Evolutionary conservation across 352 stramenopile genomes (phyloP).

Genomic region (Peronospora belbahrii): DNA sequence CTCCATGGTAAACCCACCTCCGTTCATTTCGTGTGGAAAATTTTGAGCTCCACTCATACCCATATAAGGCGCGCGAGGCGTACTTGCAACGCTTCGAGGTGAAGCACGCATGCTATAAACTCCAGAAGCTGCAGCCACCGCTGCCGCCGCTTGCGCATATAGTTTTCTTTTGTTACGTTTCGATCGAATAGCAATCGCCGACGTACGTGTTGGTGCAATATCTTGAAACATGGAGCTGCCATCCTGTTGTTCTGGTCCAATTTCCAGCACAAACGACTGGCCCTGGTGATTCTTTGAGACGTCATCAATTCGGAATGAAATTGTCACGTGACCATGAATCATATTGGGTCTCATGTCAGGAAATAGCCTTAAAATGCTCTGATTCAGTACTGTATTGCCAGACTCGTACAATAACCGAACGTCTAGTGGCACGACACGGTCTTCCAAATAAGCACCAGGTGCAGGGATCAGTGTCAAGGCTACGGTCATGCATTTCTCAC

Average conservation of each 20-base stretch:
- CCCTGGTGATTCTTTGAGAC: constrained; percentile 97
- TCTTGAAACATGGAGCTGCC: constrained; percentile 82
- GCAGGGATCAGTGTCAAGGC: constrained; percentile 72
- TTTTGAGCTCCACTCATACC: constrained; percentile 15
- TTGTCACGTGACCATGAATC: constrained; percentile 63
- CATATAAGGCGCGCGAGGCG: constrained; percentile 27
- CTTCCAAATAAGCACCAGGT: constrained; percentile 52
- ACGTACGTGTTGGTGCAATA: constrained; percentile 82
- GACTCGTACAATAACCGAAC: constrained; percentile 81
- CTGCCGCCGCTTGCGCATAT: constrained; percentile 20
- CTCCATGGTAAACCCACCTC: constrained; percentile 13
- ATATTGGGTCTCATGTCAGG: constrained; percentile 85
- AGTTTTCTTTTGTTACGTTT: constrained; percentile 92
- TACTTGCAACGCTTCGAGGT: constrained; percentile 31
- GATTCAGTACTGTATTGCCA: constrained; percentile 77
- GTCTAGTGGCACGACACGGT: constrained; percentile 68
- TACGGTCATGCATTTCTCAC: constrained; percentile 93
- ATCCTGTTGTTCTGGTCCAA: constrained; percentile 83
- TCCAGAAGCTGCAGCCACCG: constrained; percentile 4
- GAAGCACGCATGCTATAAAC: constrained; percentile 27
- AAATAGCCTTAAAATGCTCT: constrained; percentile 87
- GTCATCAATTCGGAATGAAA: constrained; percentile 94
- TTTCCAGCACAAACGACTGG: constrained; percentile 89
- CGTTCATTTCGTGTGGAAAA: constrained; percentile 17
- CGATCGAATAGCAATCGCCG: constrained; percentile 88